These are phyloP conservation scores for Ganoderma leucocontextum DNA, from an alignment of 1,284 basidiomycete genomes.

Conservation along the genomic window DNA sequence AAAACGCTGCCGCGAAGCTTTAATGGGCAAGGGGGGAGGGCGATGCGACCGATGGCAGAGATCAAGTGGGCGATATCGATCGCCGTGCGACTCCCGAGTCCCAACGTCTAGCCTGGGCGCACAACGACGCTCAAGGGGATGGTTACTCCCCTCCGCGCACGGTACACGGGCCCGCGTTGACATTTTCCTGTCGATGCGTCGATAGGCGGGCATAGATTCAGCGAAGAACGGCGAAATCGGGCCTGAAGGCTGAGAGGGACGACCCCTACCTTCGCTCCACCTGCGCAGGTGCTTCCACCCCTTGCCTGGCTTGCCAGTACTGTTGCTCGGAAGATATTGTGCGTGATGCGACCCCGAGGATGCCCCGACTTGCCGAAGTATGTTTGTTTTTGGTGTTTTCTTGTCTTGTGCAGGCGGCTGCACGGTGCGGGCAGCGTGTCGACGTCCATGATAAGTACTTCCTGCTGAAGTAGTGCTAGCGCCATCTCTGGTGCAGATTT, in stretches of 20 bases:
- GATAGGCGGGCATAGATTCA: background rate
- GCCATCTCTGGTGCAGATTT: background rate
- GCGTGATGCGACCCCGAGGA: background rate
- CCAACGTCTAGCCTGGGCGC: background rate
- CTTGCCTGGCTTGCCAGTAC: background rate
- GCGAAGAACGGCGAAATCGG: slow-evolving; percentile 4
- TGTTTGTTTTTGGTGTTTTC: background rate
- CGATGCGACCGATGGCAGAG: background rate
- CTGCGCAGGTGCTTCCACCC: background rate
- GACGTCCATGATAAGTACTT: background rate
- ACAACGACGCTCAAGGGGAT: background rate
- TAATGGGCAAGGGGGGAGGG: background rate
- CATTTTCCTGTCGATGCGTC: background rate
- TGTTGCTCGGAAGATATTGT: background rate
- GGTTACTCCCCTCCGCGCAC: background rate
- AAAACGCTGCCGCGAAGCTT: slow-evolving; percentile 2
- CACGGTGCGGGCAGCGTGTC: background rate
- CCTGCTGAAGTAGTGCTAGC: background rate
- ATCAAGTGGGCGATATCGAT: background rate
- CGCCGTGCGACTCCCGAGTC: background rate
- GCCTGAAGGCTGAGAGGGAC: slow-evolving; percentile 2
- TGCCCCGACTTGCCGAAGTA: background rate
- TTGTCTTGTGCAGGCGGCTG: background rate
- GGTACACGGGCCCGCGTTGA: background rate
- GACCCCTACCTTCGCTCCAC: background rate